Base-by-base conservation (phyloP, 2,329 filamentous ascomycete genomes). In the Fusarium bactridioides region DNA sequence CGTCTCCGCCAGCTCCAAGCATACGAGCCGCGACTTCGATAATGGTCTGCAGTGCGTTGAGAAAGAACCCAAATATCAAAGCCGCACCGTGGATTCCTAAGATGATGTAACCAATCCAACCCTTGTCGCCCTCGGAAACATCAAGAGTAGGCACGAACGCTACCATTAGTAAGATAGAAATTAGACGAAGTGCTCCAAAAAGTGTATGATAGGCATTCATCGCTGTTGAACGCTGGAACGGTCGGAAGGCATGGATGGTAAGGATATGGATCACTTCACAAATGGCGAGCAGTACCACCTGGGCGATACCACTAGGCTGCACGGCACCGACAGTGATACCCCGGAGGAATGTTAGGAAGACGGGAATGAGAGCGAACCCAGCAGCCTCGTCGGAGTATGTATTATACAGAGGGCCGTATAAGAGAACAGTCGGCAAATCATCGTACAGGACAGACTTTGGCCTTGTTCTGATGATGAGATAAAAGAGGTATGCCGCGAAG, bases 191-290 rank as follows among this genome's bases (percentile, higher is more conserved):
- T 5, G 88, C 84, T 1, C 94, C 90, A 81, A 98, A 97, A 70
- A 94, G 90, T 4, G 92, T 93, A 77, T 98, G 95, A 75, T 98
- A 98, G 15, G 94, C 90, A 79, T 98, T 98, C 96, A 99, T 99
- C 33, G 95, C 98, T 1, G 96, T 98, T 27, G 95, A 91, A 4
- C 91, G 91, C 68, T 95, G 92, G 78, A 97, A 99, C 1, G 96
- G 96, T 21, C 93, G 91, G 84, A 98, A 97, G 12, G 94, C 94
- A 76, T 96, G 91, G 9, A 98, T 84, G 0, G 95, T 95, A 48
- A 98, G 86, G 40, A 98, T 90, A 66, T 95, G 90, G 38, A 98
- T 92, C 70, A 98, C 93, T 83, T 99, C 96, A 81, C 95, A 98
- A 61, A 98, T 95, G 31, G 95, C 95, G 43, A 99, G 87, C 47